Evolutionary conservation across 352 stramenopile genomes (phyloP), one percentile per base, ranked within the genome.

Genomic region (Phytophthora pini): DNA sequence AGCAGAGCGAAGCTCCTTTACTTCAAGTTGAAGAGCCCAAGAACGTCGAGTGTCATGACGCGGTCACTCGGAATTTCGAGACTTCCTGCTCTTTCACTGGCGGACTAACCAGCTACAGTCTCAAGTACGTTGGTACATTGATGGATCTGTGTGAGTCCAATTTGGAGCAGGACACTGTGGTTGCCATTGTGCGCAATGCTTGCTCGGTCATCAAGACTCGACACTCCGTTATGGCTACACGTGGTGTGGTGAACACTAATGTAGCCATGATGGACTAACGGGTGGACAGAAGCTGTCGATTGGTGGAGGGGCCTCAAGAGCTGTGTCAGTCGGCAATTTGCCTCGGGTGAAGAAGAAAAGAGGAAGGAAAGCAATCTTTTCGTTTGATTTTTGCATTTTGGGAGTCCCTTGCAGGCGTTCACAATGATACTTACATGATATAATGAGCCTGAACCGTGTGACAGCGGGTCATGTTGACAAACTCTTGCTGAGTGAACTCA

Each of bases 371-470:
- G 40, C 12, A 22, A 10, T 22, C 38, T 43, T 0, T 29, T 27
- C 11, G 13, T 24, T 56, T 48, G 6, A 45, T 46, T n/a, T 34
- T 45, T 67, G 31, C 31, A 36, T 36, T 6, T 36, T 62, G 32
- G 17, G 38, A 31, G 61, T n/a, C 39, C 36, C 41, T 52, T 60
- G 24, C 51, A 65, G 29, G 26, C 57, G 63, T 82, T 84, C 78
- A 87, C 78, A 63, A 80, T 88, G 79, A 87, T 88, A 70, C 65
- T 76, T 65, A 72, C 80, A 80, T 89, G 82, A 87, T 89, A 89
- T 91, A 91, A 89, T 91, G 82, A 91, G 79, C 51, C 80, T 86
- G 82, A 90, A 85, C 73, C 65, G 56, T 57, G 36, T 68, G 69
- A 76, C 57, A 73, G 22, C 68, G 68, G 63, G 41, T 61, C 52